phyloP scores from a whole-genome alignment of 306 rosid species.

The Trifolium pratense region DNA sequence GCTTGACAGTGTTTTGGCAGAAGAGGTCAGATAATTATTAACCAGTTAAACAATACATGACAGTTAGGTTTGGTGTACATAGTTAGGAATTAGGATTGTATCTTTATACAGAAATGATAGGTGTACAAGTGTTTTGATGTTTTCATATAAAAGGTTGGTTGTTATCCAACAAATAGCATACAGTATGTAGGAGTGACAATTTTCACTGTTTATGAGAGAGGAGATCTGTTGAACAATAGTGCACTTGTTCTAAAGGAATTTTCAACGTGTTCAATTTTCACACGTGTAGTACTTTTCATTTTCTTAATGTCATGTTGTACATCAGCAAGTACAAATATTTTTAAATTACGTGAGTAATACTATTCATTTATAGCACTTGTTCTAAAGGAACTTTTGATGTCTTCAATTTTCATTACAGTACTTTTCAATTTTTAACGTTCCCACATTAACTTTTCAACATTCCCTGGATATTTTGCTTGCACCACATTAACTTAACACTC shows the following conservation, averaged over 20 bases:
- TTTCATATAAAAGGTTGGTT: slow-evolving; percentile 15
- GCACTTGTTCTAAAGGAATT: slow-evolving; percentile 6
- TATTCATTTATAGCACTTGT: background rate
- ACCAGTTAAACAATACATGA: slow-evolving; percentile 36
- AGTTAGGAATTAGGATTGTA: slow-evolving; percentile 39
- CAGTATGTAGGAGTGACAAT: slow-evolving; percentile 29
- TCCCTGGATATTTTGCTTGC: background rate
- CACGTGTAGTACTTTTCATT: background rate
- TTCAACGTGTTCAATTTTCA: background rate
- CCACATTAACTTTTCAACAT: no score
- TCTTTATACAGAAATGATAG: slow-evolving; percentile 37
- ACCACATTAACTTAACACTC: background rate
- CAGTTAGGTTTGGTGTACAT: slow-evolving; percentile 34
- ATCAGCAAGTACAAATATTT: background rate
- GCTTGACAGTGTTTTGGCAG: slow-evolving; percentile 42
- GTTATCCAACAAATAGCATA: slow-evolving; percentile 8
- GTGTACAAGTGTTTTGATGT: slow-evolving; percentile 18
- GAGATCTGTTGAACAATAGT: slow-evolving; percentile 16
- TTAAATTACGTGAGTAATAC: background rate
- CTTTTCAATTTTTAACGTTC: background rate
- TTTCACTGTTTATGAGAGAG: background rate
- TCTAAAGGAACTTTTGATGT: background rate
- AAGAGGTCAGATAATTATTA: slow-evolving; percentile 36
- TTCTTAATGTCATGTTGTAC: background rate
- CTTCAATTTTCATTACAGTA: background rate